Evolutionary conservation across 768 basidiomycete genomes (phyloP).

Genomic region (Suillus alpinus): DNA sequence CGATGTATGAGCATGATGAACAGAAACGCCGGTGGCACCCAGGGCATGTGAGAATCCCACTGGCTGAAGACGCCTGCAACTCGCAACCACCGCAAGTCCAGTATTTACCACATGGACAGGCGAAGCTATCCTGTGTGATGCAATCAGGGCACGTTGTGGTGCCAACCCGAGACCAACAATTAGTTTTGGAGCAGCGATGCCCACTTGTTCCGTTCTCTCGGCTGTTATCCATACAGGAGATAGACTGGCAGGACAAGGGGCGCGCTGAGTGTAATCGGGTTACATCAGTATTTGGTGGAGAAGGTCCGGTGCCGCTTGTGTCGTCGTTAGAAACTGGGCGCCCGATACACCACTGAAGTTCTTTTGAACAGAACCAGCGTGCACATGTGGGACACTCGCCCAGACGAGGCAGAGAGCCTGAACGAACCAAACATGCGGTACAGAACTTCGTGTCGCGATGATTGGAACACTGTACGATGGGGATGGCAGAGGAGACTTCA

Average conservation of each 20-base stretch:
- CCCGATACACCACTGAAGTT: constrained; percentile 1
- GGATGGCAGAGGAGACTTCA: neutral
- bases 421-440: neutral
- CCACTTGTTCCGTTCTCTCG: neutral
- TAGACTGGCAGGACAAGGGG: neutral
- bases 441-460: neutral
- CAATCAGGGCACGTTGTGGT: constrained; percentile 1
- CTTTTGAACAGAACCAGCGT: neutral
- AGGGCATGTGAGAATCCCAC: neutral
- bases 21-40: constrained; percentile 1
- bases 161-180: neutral
- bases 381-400: neutral
- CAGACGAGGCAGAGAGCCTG: neutral
- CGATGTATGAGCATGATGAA: constrained; percentile 1
- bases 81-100: constrained; percentile 7
- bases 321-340: neutral
- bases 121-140: neutral
- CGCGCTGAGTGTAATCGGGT: constrained; percentile 1
- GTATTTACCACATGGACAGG: neutral
- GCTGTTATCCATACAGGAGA: neutral
- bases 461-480: neutral
- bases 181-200: neutral
- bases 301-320: neutral
- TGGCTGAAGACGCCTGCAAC: neutral
- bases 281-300: neutral